Evolutionary conservation across 805 yeast genomes (phyloP).

Genomic region (Ogataea trehaloabstinens): DNA sequence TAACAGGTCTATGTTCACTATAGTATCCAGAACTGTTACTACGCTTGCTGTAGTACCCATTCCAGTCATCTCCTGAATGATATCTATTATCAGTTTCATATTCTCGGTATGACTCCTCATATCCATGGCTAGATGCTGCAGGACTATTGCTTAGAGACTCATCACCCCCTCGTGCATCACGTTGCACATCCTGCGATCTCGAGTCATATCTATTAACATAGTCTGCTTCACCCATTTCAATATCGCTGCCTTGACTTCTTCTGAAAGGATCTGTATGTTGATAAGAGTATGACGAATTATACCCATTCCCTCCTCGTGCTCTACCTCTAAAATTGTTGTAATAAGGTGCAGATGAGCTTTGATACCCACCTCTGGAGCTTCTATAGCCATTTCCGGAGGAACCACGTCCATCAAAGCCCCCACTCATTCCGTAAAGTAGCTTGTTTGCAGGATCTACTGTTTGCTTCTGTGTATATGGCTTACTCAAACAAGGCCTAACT

Average conservation of each 20-base stretch:
- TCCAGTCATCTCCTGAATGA: background rate
- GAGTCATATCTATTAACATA: background rate
- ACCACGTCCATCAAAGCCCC: conserved; percentile 10
- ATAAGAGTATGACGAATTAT: conserved; percentile 4
- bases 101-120: background rate
- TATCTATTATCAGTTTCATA: background rate
- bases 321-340: conserved; percentile 2
- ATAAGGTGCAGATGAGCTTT: conserved; percentile 1
- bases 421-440: background rate
- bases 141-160: background rate
- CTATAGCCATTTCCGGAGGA: conserved; percentile 1
- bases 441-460: no score
- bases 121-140: background rate
- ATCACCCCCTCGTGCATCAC: background rate
- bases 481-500: no score
- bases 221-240: background rate
- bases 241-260: background rate
- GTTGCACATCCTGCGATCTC: background rate
- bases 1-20: background rate
- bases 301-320: conserved; percentile 1
- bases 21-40: background rate
- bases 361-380: conserved; percentile 9
- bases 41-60: background rate
- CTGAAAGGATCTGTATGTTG: background rate
- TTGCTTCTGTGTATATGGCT: no score